Percentiles rank a stretch among this genome's conserved stretches.
Conservation (phyloP, 306 rosid genomes). For the Begonia peltatifolia region DNA sequence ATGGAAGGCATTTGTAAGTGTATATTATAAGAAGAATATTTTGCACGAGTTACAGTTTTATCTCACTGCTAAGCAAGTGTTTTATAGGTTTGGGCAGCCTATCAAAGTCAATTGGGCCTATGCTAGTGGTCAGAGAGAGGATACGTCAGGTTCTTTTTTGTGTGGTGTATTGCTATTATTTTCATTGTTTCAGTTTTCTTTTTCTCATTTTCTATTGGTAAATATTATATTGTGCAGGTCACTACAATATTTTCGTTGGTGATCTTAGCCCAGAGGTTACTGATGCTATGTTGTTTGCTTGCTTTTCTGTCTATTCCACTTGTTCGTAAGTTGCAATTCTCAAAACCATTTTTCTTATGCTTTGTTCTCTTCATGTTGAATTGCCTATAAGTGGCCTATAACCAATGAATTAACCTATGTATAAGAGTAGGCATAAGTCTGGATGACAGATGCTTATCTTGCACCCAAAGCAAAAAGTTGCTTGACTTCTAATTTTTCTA, state of each 20-base stretch:
- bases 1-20: slow-evolving; percentile 94
- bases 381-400: neutral
- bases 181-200: neutral
- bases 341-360: slow-evolving; percentile 3
- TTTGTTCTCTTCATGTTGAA: neutral
- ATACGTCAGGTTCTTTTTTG: slow-evolving; percentile 64
- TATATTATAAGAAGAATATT: neutral
- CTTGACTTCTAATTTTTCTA: too few species aligned
- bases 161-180: slow-evolving; percentile 4
- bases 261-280: slow-evolving; percentile 99
- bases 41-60: neutral
- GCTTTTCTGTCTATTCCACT: slow-evolving; percentile 86
- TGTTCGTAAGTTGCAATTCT: slow-evolving; percentile 80
- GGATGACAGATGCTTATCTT: too few species aligned
- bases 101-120: slow-evolving; percentile 99
- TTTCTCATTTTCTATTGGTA: slow-evolving; percentile 5
- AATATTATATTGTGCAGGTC: slow-evolving; percentile 48
- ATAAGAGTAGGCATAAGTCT: too few species aligned
- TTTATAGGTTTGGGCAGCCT: slow-evolving; percentile 90
- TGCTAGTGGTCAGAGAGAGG: slow-evolving; percentile 98
- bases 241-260: slow-evolving; percentile 90
- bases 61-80: slow-evolving; percentile 11
- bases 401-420: too few species aligned
- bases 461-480: too few species aligned
- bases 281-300: slow-evolving; percentile 88